These are phyloP conservation scores for Mycena amicta DNA, from an alignment of 768 basidiomycete species.

Conservation along the genomic window DNA sequence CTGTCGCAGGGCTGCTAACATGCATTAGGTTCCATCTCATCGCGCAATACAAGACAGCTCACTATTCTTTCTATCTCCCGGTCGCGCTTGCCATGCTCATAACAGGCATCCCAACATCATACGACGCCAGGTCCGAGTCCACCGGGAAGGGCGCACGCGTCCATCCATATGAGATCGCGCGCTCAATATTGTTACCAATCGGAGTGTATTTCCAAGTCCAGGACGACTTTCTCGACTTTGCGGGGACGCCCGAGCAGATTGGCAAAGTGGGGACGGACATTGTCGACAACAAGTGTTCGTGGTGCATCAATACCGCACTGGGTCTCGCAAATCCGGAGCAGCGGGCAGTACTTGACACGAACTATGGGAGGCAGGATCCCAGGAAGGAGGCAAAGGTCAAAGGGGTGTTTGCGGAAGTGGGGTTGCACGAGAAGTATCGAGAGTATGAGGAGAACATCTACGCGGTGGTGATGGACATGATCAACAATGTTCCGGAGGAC, in stretches of 20 bases:
- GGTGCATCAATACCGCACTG: conserved; percentile 91
- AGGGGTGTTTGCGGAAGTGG: conserved; percentile 70
- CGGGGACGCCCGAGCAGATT: conserved; percentile 84
- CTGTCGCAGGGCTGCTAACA: neutral
- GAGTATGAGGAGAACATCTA: conserved; percentile 81
- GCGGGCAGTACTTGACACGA: conserved; percentile 54
- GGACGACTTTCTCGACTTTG: conserved; percentile 94
- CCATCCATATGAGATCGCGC: conserved; percentile 70
- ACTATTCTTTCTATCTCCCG: conserved; percentile 97
- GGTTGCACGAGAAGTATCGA: conserved; percentile 65
- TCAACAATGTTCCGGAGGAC: conserved; percentile 69
- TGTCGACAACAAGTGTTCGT: conserved; percentile 98
- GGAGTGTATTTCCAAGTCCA: conserved; percentile 99
- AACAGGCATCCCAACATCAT: conserved; percentile 58
- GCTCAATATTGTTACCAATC: conserved; percentile 82
- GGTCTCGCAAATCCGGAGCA: conserved; percentile 53
- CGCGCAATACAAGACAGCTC: conserved; percentile 96
- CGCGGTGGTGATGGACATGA: conserved; percentile 63
- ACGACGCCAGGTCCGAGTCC: conserved; percentile 24
- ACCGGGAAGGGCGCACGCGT: conserved; percentile 20
- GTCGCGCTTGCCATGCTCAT: conserved; percentile 92
- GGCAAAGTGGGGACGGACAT: conserved; percentile 99
- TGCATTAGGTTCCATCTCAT: conserved; percentile 82
- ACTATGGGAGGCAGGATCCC: conserved; percentile 51
- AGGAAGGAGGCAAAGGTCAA: conserved; percentile 48